These are phyloP conservation scores for Aspergillus neotritici DNA, from an alignment of 2,329 filamentous ascomycete species.

Conservation along the genomic window DNA sequence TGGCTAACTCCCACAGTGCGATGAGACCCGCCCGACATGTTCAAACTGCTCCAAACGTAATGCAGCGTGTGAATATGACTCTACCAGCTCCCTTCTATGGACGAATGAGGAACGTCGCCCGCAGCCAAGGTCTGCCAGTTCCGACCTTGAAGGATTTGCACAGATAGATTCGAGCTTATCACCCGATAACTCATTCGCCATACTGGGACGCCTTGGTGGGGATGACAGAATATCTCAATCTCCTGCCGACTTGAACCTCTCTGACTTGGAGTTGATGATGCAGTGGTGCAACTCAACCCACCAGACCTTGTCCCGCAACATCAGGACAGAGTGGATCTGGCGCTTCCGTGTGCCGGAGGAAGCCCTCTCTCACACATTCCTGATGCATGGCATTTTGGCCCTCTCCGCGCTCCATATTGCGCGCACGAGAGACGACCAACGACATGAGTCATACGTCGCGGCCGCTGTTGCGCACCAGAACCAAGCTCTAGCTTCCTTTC, in stretches of 20 bases:
- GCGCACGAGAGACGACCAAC: conserved; percentile 22
- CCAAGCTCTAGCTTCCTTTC: conserved; percentile 31
- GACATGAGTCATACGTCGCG: conserved; percentile 26
- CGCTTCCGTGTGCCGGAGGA: conserved; percentile 28
- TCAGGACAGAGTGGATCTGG: conserved; percentile 31
- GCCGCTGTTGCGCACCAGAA: conserved; percentile 34
- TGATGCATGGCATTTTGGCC: conserved; percentile 35
- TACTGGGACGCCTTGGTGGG: conserved; percentile 19
- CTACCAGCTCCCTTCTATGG: conserved; percentile 27
- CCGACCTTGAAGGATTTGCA: conserved; percentile 16
- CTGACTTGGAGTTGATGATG: conserved; percentile 42
- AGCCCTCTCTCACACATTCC: conserved; percentile 28
- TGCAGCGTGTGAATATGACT: conserved; percentile 30
- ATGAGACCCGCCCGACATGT: conserved; percentile 28
- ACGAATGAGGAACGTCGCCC: conserved; percentile 23
- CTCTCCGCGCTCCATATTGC: conserved; percentile 32
- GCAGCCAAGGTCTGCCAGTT: conserved; percentile 13
- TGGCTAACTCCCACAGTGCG: conserved; percentile 20
- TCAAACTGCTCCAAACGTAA: conserved; percentile 30
- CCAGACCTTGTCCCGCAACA: conserved; percentile 22
- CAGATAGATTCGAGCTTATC: conserved; percentile 10
- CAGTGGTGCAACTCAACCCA: conserved; percentile 36
- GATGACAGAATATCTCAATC: conserved; percentile 7
- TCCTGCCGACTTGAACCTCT: conserved; percentile 35
- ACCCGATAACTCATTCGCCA: conserved; percentile 20